A percentile compares a stretch with the other conserved stretches of the same genome.
These are phyloP conservation scores for Prunus dulcis DNA, from an alignment of 306 rosid genomes.

Conservation along the genomic window DNA sequence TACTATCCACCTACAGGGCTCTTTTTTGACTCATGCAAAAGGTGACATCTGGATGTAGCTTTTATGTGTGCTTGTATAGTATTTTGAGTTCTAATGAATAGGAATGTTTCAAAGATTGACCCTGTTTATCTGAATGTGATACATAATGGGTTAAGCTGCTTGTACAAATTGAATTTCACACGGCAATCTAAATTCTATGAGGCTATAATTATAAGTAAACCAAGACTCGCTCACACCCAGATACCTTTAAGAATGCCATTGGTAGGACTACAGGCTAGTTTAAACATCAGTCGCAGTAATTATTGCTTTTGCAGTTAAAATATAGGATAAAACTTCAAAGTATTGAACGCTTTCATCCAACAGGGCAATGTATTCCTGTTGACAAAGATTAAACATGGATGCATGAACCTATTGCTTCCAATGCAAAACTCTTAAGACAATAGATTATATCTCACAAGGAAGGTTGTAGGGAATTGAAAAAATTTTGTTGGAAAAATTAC, in stretches of 20 bases:
- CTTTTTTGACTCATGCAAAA: background rate
- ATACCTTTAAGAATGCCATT: background rate
- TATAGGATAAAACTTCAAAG: background rate
- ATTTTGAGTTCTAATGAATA: slow-evolving; percentile 1
- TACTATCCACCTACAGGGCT: background rate
- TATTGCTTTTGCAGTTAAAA: background rate
- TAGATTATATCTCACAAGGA: background rate
- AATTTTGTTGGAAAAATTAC: background rate
- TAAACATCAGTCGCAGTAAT: background rate
- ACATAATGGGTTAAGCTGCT: background rate
- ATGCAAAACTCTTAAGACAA: no score
- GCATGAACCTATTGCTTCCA: slow-evolving; percentile 2
- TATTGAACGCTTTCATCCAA: background rate
- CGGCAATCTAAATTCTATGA: background rate
- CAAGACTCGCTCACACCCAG: background rate
- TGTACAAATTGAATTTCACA: background rate
- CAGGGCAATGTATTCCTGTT: background rate
- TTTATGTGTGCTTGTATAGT: background rate
- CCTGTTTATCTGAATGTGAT: background rate
- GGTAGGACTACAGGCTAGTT: background rate
- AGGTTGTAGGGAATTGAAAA: background rate
- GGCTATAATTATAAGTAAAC: background rate
- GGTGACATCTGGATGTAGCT: background rate
- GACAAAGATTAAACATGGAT: background rate
- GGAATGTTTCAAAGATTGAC: background rate